Evolutionary conservation across 78 protist species (phyloP).

Genomic region (Tieghemostelium lacteum): DNA sequence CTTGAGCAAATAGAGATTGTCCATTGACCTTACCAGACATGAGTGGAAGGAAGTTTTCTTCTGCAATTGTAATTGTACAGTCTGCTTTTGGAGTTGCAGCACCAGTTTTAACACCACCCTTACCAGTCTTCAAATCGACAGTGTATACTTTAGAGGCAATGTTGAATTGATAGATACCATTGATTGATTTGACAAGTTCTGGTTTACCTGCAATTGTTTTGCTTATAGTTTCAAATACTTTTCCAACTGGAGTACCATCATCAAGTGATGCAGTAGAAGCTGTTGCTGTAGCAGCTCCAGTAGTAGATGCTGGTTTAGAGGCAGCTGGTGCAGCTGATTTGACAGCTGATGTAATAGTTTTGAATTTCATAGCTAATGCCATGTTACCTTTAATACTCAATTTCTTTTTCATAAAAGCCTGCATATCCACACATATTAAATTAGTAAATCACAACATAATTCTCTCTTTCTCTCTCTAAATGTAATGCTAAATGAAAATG

Average conservation of each 20-base stretch:
- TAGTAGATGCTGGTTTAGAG: slow-evolving; percentile 2
- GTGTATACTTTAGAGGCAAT: slow-evolving; percentile 58
- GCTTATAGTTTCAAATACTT: slow-evolving; percentile 29
- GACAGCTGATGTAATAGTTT: slow-evolving; percentile 12
- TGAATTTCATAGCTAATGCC: slow-evolving; percentile 82
- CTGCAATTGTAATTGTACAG: slow-evolving; percentile 63
- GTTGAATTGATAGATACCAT: slow-evolving; percentile 77
- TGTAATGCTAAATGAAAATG: not conserved
- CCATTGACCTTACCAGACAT: slow-evolving; percentile 75
- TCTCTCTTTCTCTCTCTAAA: not conserved
- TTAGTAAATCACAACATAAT: not conserved
- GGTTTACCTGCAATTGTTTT: slow-evolving; percentile 37
- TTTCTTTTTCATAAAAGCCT: slow-evolving; percentile 72
- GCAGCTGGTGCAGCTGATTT: not conserved
- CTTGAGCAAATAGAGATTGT: slow-evolving; percentile 59
- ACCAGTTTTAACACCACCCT: slow-evolving; percentile 52
- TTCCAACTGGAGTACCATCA: slow-evolving; percentile 68
- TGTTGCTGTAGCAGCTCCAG: slow-evolving; percentile 21
- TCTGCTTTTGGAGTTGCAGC: slow-evolving; percentile 74
- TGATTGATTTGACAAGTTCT: slow-evolving; percentile 59
- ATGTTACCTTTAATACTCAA: slow-evolving; percentile 67
- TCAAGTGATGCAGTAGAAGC: slow-evolving; percentile 10
- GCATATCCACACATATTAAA: not conserved
- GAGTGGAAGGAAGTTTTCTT: slow-evolving; percentile 43
- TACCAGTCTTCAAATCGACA: slow-evolving; percentile 75